A percentile compares a stretch with the other conserved stretches of the same genome.
These are phyloP conservation scores for Fusarium illudens DNA, from an alignment of 2,329 filamentous ascomycete species.

Conservation along the genomic window DNA sequence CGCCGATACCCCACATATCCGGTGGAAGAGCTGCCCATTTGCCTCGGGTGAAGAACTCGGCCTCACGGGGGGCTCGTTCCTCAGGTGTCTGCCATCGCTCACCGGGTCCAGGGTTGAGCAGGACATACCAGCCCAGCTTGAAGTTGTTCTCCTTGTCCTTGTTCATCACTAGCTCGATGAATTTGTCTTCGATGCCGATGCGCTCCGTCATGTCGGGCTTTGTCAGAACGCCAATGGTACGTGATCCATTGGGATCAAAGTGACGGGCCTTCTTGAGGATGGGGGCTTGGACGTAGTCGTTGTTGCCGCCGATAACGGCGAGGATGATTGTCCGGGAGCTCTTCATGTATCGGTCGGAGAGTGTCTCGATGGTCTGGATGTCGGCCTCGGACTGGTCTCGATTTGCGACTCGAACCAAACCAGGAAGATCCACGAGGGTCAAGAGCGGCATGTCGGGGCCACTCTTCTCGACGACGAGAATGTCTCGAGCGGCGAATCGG, in stretches of 20 bases:
- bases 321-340: constrained; percentile 64
- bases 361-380: constrained; percentile 59
- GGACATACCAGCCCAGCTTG: constrained; percentile 61
- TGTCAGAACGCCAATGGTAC: constrained; percentile 62
- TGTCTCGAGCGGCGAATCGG: constrained; percentile 60
- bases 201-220: constrained; percentile 63
- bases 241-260: constrained; percentile 58
- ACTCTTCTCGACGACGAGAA: constrained; percentile 66
- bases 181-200: constrained; percentile 63
- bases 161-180: constrained; percentile 62
- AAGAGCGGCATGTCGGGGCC: constrained; percentile 67
- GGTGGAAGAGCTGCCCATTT: constrained; percentile 59
- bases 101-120: constrained; percentile 59
- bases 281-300: constrained; percentile 62
- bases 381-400: constrained; percentile 62
- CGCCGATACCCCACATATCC: constrained; percentile 56
- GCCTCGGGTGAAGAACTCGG: constrained; percentile 59
- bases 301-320: constrained; percentile 64
- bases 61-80: constrained; percentile 54
- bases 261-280: constrained; percentile 60
- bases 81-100: constrained; percentile 55
- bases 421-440: constrained; percentile 69
- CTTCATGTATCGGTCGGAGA: constrained; percentile 65
- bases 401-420: constrained; percentile 63
- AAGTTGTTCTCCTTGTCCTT: constrained; percentile 60